These are phyloP conservation scores for Saturnispora besseyi DNA, from an alignment of 805 yeast genomes.

Conservation along the genomic window DNA sequence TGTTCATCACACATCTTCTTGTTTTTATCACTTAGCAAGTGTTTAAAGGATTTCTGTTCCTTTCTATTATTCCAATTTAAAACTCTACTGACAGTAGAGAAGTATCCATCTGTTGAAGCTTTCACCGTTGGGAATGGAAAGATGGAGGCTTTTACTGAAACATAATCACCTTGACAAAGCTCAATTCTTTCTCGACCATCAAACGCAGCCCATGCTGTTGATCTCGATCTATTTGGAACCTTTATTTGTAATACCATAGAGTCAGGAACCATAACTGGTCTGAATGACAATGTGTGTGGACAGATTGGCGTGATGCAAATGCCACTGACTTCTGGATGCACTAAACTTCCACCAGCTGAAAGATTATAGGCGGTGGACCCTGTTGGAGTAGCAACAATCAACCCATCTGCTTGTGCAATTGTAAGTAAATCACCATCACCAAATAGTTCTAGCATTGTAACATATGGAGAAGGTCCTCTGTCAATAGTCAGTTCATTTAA, in stretches of 20 bases:
- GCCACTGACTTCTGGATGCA: conserved; percentile 90
- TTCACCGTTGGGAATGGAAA: conserved; percentile 92
- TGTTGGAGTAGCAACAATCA: conserved; percentile 88
- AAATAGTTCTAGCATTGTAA: conserved; percentile 79
- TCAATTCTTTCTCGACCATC: conserved; percentile 90
- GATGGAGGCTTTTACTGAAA: conserved; percentile 75
- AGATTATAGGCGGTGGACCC: conserved; percentile 95
- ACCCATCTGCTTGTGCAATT: conserved; percentile 89
- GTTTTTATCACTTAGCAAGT: conserved; percentile 49
- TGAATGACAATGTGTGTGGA: conserved; percentile 87
- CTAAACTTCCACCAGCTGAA: conserved; percentile 91
- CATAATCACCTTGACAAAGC: conserved; percentile 72
- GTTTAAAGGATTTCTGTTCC: conserved; percentile 73
- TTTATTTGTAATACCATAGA: conserved; percentile 78
- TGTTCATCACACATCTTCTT: conserved; percentile 24
- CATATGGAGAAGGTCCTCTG: conserved; percentile 89
- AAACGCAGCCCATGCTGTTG: conserved; percentile 95
- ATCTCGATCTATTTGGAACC: conserved; percentile 68
- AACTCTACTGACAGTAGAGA: conserved; percentile 78
- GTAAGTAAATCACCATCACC: conserved; percentile 83
- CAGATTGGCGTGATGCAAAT: conserved; percentile 92
- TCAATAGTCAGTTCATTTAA: conserved; percentile 86
- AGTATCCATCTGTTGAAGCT: conserved; percentile 62
- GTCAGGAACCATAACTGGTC: conserved; percentile 89
- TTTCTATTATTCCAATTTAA: conserved; percentile 92